A percentile compares a stretch with the other conserved stretches of the same genome.
These are phyloP conservation scores for Verticillium nubilum DNA, from an alignment of 2,329 filamentous ascomycete species.

Conservation along the genomic window DNA sequence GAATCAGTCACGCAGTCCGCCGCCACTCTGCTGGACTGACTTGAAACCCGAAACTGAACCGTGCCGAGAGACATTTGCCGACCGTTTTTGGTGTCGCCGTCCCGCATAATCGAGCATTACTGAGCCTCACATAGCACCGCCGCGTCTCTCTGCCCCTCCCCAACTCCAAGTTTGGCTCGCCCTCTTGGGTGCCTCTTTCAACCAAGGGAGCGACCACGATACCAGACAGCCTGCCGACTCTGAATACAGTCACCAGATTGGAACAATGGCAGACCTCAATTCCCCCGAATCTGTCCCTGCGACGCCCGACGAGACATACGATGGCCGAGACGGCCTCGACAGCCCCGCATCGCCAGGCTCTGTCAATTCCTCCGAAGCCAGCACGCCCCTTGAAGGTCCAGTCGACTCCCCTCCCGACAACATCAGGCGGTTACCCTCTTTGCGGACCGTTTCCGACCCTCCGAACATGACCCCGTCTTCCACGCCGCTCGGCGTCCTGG, in stretches of 20 bases:
- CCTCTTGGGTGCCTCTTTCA: background rate
- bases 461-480: constrained; percentile 72
- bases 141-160: background rate
- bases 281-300: constrained; percentile 32
- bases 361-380: constrained; percentile 40
- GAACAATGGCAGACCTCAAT: constrained; percentile 11
- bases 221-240: background rate
- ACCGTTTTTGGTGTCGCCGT: background rate
- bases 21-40: background rate
- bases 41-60: background rate
- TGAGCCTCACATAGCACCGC: background rate
- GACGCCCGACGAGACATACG: constrained; percentile 39
- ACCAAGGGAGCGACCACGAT: background rate
- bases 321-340: constrained; percentile 21
- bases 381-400: constrained; percentile 39
- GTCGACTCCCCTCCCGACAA: constrained; percentile 24
- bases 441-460: constrained; percentile 56
- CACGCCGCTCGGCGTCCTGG: constrained; percentile 74
- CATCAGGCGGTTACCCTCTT: constrained; percentile 49
- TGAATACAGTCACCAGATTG: background rate
- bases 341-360: constrained; percentile 38
- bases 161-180: background rate
- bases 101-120: background rate
- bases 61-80: background rate
- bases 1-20: background rate